phyloP scores from a whole-genome alignment of 176 grass and related monocot genomes.

The Aegilops tauschii region DNA sequence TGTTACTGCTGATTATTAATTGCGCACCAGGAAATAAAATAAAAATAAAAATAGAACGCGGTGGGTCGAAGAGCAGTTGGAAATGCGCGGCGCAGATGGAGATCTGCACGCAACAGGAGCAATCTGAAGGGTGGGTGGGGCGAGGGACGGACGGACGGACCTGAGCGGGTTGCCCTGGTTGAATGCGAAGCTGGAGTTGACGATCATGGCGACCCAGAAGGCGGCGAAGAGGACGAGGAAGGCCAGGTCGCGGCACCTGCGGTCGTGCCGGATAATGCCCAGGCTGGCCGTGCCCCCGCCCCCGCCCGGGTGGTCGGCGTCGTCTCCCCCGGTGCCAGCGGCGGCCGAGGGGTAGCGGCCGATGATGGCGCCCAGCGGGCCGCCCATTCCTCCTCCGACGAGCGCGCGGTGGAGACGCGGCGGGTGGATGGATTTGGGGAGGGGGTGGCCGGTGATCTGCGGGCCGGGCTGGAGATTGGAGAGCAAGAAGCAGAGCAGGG shows the following conservation, averaged over 20 bases:
- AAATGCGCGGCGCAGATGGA: neutral
- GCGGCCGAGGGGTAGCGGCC: conserved; percentile 71
- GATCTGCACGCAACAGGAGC: neutral
- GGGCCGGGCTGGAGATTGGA: too few species aligned
- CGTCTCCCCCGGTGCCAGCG: conserved; percentile 17
- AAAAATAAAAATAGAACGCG: too few species aligned
- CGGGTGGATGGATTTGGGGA: too few species aligned
- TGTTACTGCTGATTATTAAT: too few species aligned
- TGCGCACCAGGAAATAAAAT: too few species aligned
- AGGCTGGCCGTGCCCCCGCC: conserved; percentile 2
- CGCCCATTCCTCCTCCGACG: conserved; percentile 44
- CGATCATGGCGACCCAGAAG: conserved; percentile 99
- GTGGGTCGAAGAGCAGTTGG: too few species aligned
- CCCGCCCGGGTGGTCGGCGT: conserved; percentile 15
- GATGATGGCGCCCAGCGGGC: conserved; percentile 93
- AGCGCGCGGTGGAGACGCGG: too few species aligned
- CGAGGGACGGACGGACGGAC: neutral
- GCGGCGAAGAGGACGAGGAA: conserved; percentile 81
- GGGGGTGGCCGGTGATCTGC: too few species aligned
- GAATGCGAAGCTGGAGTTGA: conserved; percentile 99
- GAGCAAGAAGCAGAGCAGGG: too few species aligned
- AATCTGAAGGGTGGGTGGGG: too few species aligned
- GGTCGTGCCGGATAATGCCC: conserved; percentile 79
- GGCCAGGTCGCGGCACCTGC: conserved; percentile 76
- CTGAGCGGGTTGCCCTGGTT: conserved; percentile 97